Conservation (phyloP, 352 stramenopile genomes). For the Blastocystis sp. region DNA sequence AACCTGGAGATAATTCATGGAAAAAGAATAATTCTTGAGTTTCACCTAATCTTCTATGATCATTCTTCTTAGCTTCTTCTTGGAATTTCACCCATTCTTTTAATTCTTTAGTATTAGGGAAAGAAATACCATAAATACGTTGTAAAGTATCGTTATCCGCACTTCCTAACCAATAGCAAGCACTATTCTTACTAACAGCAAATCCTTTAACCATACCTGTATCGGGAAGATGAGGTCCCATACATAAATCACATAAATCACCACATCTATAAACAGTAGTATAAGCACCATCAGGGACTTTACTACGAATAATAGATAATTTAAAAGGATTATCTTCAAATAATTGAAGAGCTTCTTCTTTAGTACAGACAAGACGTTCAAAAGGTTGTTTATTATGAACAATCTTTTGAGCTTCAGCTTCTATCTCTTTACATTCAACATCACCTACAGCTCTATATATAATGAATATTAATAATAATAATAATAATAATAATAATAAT, state of each 20-base stretch:
- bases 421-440: conserved; percentile 64
- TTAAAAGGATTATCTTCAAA: conserved; percentile 98
- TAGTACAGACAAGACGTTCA: conserved; percentile 86
- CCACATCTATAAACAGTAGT: conserved; percentile 93
- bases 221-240: conserved; percentile 78
- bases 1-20: conserved; percentile 75
- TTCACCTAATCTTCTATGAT: conserved; percentile 75
- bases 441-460: too few species aligned
- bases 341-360: conserved; percentile 87
- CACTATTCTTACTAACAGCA: conserved; percentile 69
- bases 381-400: conserved; percentile 90
- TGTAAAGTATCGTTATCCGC: conserved; percentile 84
- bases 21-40: conserved; percentile 87
- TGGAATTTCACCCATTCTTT: conserved; percentile 88
- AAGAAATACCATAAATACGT: conserved; percentile 86
- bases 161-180: conserved; percentile 86
- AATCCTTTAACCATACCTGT: conserved; percentile 84
- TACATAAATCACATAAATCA: conserved; percentile 88
- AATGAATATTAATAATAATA: too few species aligned
- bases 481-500: too few species aligned
- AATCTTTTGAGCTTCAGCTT: conserved; percentile 68
- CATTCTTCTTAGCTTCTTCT: conserved; percentile 75
- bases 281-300: conserved; percentile 78
- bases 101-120: conserved; percentile 86
- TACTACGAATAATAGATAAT: conserved; percentile 72